A percentile compares a stretch with the other conserved stretches of the same genome.
Evolutionary conservation across 768 basidiomycete species (phyloP).

Genomic region (Daedalea quercina): DNA sequence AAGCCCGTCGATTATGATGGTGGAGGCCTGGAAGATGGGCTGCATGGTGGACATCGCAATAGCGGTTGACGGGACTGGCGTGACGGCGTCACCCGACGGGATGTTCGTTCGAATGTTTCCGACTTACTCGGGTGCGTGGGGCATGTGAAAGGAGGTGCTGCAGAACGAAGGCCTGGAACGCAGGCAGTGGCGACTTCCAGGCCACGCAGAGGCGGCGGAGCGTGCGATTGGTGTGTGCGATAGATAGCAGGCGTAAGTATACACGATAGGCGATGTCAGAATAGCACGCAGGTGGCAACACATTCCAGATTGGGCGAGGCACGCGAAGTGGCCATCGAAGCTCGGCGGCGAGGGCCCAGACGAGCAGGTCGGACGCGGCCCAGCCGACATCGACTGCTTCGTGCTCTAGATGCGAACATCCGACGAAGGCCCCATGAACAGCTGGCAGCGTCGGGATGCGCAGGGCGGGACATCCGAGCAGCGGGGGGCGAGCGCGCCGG

Average conservation of each 20-base stretch:
- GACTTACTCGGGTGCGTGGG: background rate
- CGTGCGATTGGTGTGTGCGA: too few relatives aligned
- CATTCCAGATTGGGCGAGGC: background rate
- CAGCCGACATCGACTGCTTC: background rate
- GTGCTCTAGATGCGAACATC: background rate
- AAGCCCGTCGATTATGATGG: too few relatives aligned
- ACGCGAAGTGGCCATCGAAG: background rate
- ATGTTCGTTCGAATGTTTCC: background rate
- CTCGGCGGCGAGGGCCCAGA: background rate
- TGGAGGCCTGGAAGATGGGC: background rate
- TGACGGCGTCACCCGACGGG: background rate
- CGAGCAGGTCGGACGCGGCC: background rate
- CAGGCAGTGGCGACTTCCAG: background rate
- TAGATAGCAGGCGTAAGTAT: background rate
- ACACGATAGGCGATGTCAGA: too few relatives aligned
- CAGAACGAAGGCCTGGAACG: too few relatives aligned
- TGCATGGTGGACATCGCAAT: background rate
- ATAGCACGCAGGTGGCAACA: background rate
- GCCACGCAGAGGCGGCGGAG: background rate
- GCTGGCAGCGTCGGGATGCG: background rate
- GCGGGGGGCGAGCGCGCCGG: background rate
- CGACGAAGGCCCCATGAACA: background rate
- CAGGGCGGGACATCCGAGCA: background rate
- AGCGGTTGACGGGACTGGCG: background rate
- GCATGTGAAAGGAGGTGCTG: background rate